A percentile compares a stretch with the other conserved stretches of the same genome.
These are phyloP conservation scores for Penicillium vulpinum DNA, from an alignment of 2,329 filamentous ascomycete species.

Conservation along the genomic window DNA sequence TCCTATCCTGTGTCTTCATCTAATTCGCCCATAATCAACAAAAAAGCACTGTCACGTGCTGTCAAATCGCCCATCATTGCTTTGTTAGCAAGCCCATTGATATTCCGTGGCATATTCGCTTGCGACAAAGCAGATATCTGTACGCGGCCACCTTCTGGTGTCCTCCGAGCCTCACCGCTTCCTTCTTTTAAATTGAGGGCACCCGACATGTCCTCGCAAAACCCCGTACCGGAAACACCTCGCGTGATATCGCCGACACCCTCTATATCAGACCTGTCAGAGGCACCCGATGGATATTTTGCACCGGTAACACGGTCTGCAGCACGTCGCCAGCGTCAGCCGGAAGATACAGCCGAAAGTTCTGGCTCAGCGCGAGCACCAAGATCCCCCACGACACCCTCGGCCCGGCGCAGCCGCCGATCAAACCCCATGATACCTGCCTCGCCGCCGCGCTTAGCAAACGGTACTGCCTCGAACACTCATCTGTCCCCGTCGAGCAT, in stretches of 20 bases:
- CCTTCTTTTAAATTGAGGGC: slow-evolving; percentile 46
- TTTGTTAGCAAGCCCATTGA: slow-evolving; percentile 25
- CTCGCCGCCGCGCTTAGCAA: slow-evolving; percentile 37
- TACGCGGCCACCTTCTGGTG: slow-evolving; percentile 27
- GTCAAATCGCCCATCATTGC: slow-evolving; percentile 38
- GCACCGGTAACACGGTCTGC: slow-evolving; percentile 77
- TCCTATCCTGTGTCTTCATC: not conserved
- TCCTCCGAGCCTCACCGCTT: slow-evolving; percentile 43
- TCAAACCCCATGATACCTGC: slow-evolving; percentile 44
- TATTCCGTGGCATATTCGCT: slow-evolving; percentile 26
- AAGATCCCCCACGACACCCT: slow-evolving; percentile 25
- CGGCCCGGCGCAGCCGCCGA: slow-evolving; percentile 34
- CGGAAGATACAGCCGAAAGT: slow-evolving; percentile 48
- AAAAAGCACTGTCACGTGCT: slow-evolving; percentile 7
- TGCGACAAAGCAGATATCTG: slow-evolving; percentile 17
- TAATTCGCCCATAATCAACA: slow-evolving; percentile 3
- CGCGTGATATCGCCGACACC: slow-evolving; percentile 89
- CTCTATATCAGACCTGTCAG: slow-evolving; percentile 56
- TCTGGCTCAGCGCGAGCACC: slow-evolving; percentile 53
- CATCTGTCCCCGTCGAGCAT: slow-evolving; percentile 49
- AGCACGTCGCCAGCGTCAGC: slow-evolving; percentile 56
- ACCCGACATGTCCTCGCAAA: slow-evolving; percentile 46
- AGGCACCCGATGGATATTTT: slow-evolving; percentile 62
- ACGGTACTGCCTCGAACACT: slow-evolving; percentile 42
- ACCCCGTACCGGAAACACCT: slow-evolving; percentile 72